Evolutionary conservation across 2,329 filamentous ascomycete species (phyloP).

Genomic region (Fonsecaea multimorphosa): DNA sequence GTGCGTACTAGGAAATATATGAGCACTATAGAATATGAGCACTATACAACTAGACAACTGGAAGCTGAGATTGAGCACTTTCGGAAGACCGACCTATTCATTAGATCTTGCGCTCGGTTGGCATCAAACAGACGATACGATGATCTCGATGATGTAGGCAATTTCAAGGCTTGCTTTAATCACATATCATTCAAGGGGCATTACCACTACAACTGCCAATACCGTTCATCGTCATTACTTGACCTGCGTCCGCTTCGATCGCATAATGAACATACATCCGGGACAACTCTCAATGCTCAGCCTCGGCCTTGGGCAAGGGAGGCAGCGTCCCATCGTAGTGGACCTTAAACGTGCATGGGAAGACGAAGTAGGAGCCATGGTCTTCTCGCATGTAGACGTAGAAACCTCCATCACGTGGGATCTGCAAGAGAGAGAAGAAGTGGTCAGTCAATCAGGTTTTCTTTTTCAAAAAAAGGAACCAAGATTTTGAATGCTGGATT

Average conservation of each 20-base stretch:
- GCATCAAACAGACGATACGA: too few species aligned
- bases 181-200: too few species aligned
- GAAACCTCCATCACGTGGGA: constrained; percentile 61
- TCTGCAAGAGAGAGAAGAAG: constrained; percentile 34
- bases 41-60: too few species aligned
- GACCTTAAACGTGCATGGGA: constrained; percentile 56
- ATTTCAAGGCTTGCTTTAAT: too few species aligned
- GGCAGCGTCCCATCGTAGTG: constrained; percentile 51
- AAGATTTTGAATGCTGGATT: too few species aligned
- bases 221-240: background rate
- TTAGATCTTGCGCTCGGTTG: too few species aligned
- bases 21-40: too few species aligned
- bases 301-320: constrained; percentile 19
- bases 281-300: constrained; percentile 10
- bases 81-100: too few species aligned
- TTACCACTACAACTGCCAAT: background rate
- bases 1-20: too few species aligned
- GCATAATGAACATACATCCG: background rate
- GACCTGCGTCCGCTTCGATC: background rate
- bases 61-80: too few species aligned
- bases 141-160: too few species aligned
- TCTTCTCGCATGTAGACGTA: constrained; percentile 71
- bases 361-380: constrained; percentile 63
- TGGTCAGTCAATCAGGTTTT: background rate
- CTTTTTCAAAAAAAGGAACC: too few species aligned